phyloP scores from a whole-genome alignment of 1,139 yeast genomes.

The Candida sanyaensis region DNA sequence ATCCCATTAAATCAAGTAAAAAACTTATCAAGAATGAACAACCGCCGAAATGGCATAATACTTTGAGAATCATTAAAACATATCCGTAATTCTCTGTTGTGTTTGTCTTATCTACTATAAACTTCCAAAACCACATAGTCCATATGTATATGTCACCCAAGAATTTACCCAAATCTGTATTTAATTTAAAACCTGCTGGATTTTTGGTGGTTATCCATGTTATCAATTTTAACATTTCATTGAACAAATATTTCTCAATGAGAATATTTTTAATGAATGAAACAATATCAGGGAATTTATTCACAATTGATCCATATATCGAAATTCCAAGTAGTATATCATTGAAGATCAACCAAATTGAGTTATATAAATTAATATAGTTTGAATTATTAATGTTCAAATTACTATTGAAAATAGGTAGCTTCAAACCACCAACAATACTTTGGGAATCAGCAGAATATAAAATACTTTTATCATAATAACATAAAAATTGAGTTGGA shows the following conservation, averaged over 20 bases:
- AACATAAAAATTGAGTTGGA: slow-evolving; percentile 76
- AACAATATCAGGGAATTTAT: slow-evolving; percentile 40
- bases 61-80: slow-evolving; percentile 14
- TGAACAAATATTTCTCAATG: slow-evolving; percentile 31
- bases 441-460: slow-evolving; percentile 25
- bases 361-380: slow-evolving; percentile 85
- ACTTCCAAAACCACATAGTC: slow-evolving; percentile 76
- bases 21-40: slow-evolving; percentile 70
- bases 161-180: slow-evolving; percentile 81
- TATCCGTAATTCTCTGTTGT: not conserved
- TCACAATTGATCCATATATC: slow-evolving; percentile 50
- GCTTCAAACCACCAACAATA: slow-evolving; percentile 27
- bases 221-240: slow-evolving; percentile 49
- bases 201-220: slow-evolving; percentile 75
- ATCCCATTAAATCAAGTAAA: slow-evolving; percentile 61
- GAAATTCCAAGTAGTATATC: slow-evolving; percentile 78
- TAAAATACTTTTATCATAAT: slow-evolving; percentile 35
- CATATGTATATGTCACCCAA: slow-evolving; percentile 85
- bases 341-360: slow-evolving; percentile 83
- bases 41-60: slow-evolving; percentile 54
- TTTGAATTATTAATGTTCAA: slow-evolving; percentile 58
- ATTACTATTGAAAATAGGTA: slow-evolving; percentile 40
- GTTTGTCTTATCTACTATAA: not conserved
- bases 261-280: slow-evolving; percentile 36
- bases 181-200: slow-evolving; percentile 94